Conservation (phyloP, 2,329 filamentous ascomycete species). For the Cercospora sesami region DNA sequence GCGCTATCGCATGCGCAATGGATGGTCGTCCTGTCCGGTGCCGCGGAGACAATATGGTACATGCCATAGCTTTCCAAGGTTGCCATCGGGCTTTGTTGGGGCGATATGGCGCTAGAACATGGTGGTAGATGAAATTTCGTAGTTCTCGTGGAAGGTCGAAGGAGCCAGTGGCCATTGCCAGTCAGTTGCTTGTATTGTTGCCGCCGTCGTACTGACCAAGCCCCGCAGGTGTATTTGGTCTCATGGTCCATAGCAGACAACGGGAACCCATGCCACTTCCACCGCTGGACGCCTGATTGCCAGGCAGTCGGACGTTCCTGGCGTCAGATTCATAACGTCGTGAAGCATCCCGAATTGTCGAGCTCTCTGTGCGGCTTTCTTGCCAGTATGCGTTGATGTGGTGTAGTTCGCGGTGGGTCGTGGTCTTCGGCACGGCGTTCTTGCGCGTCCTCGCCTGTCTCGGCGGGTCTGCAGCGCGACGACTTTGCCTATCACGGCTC, state of each 20-base stretch:
- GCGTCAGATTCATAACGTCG: not conserved
- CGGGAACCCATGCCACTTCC: not conserved
- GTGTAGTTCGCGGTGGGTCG: not conserved
- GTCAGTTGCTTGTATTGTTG: not conserved
- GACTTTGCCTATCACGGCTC: not conserved
- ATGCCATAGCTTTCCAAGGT: conserved; percentile 2
- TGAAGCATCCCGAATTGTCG: not conserved
- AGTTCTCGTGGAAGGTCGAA: conserved; percentile 3
- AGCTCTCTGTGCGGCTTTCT: not conserved
- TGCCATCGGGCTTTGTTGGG: conserved; percentile 1
- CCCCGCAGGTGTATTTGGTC: not conserved
- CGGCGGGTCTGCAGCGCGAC: not conserved
- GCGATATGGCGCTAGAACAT: not conserved
- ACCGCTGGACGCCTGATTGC: not conserved
- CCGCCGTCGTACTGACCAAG: not conserved
- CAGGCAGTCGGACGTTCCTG: not conserved
- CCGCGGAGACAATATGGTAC: not conserved
- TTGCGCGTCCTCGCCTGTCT: not conserved
- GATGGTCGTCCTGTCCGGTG: not conserved
- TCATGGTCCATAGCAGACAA: not conserved
- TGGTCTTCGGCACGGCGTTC: not conserved
- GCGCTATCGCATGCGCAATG: conserved; percentile 6
- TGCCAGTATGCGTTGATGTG: not conserved
- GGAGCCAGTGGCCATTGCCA: not conserved
- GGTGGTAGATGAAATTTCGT: not conserved